Conservation (phyloP, 805 yeast genomes). For the Wickerhamomyces ciferrii region DNA sequence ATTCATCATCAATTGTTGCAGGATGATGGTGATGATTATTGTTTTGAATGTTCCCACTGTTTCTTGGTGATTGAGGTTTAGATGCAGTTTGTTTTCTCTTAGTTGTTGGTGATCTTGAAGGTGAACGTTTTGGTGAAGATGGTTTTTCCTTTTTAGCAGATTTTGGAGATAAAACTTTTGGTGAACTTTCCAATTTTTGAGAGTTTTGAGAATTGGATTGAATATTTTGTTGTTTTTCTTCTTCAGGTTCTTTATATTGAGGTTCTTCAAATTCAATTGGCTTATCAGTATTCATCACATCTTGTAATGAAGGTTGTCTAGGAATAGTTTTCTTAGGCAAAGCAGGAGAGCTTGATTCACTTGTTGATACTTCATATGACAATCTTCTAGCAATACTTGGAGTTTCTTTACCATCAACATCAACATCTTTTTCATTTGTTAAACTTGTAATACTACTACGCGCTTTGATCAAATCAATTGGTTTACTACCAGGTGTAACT, state of each 20-base stretch:
- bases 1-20: neutral
- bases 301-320: constrained; percentile 12
- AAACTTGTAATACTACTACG: constrained; percentile 22
- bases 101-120: neutral
- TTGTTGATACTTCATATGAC: constrained; percentile 16
- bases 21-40: neutral
- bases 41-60: too few species aligned
- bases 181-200: neutral
- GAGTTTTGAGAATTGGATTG: neutral
- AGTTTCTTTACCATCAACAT: constrained; percentile 34
- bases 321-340: constrained; percentile 14
- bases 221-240: constrained; percentile 2
- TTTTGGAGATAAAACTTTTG: neutral
- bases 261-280: constrained; percentile 12
- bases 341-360: constrained; percentile 21
- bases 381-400: constrained; percentile 28
- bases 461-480: constrained; percentile 10
- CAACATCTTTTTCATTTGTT: constrained; percentile 43
- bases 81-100: neutral
- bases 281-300: constrained; percentile 10
- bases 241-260: constrained; percentile 1
- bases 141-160: neutral
- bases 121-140: neutral
- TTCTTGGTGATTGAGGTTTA: neutral
- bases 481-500: constrained; percentile 4